A percentile compares a stretch with the other conserved stretches of the same genome.
Conservation (phyloP, 192 early-diverging fungal genomes). For the Dissophora globulifera region DNA sequence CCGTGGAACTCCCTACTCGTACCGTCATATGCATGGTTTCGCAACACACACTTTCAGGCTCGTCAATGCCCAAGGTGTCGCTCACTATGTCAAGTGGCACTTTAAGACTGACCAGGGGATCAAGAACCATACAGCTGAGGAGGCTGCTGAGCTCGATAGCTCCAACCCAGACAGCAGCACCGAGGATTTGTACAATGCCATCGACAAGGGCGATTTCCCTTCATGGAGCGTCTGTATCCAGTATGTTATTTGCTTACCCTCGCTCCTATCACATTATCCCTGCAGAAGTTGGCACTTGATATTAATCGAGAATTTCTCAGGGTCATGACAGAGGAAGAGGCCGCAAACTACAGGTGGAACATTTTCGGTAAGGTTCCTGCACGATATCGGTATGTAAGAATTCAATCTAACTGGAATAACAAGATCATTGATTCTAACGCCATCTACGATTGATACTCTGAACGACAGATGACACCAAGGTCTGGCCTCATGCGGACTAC, state of each 20-base stretch:
- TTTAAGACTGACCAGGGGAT: constrained; percentile 83
- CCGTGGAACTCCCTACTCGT: constrained; percentile 84
- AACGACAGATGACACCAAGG: constrained; percentile 76
- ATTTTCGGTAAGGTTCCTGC: constrained; percentile 53
- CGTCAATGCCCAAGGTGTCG: constrained; percentile 73
- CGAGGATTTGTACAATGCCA: constrained; percentile 79
- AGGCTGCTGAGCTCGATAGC: constrained; percentile 68
- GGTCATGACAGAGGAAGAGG: constrained; percentile 76
- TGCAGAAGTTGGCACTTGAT: background rate
- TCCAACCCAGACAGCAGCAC: constrained; percentile 79
- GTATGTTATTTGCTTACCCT: background rate
- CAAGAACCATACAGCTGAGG: constrained; percentile 73
- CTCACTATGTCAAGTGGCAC: constrained; percentile 88
- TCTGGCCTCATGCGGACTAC: constrained; percentile 81
- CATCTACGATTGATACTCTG: too few relatives aligned
- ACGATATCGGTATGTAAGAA: background rate
- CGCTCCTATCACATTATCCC: background rate
- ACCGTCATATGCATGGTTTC: constrained; percentile 86
- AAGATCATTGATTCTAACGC: background rate
- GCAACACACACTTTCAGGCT: constrained; percentile 82
- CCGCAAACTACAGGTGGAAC: constrained; percentile 77
- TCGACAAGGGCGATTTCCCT: constrained; percentile 74
- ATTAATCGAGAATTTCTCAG: background rate
- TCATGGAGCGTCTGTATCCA: constrained; percentile 81
- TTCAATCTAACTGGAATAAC: background rate